phyloP scores from a whole-genome alignment of 306 rosid genomes.

The Potentilla sterilis region DNA sequence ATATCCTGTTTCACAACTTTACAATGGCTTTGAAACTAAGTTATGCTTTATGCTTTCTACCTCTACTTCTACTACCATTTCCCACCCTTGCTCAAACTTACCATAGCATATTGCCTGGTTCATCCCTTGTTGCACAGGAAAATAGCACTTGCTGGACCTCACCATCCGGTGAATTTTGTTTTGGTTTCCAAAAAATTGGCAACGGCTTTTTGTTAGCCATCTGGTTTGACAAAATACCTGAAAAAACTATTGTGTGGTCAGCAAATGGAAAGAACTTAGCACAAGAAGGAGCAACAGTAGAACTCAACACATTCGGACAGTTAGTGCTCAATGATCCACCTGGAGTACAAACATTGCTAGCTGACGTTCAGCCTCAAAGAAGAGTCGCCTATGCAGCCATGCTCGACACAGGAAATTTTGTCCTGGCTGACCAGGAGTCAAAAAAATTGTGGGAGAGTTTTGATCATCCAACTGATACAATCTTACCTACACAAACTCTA shows the following conservation, averaged over 20 bases:
- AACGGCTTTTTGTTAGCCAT: conserved; percentile 41
- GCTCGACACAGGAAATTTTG: conserved; percentile 60
- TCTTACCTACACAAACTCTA: conserved; percentile 42
- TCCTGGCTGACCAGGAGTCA: conserved; percentile 15
- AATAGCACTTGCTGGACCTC: conserved; percentile 27
- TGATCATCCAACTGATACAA: conserved; percentile 48
- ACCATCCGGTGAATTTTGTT: conserved; percentile 42
- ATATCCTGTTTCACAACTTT: background rate
- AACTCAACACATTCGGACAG: conserved; percentile 18
- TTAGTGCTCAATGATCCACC: conserved; percentile 20
- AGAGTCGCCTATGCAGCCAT: conserved; percentile 36
- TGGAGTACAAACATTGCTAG: conserved; percentile 10
- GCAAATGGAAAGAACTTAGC: conserved; percentile 29
- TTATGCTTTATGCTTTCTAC: background rate
- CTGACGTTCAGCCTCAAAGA: background rate
- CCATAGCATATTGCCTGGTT: conserved; percentile 17
- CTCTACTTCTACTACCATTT: conserved; percentile 17
- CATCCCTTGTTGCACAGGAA: conserved; percentile 19
- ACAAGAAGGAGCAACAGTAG: conserved; percentile 34
- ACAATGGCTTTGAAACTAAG: background rate
- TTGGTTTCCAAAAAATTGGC: conserved; percentile 37
- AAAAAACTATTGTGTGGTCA: conserved; percentile 47
- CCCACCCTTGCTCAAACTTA: conserved; percentile 9
- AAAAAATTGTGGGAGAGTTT: conserved; percentile 47
- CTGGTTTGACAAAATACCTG: conserved; percentile 39